A percentile compares a stretch with the other conserved stretches of the same genome.
phyloP scores from a whole-genome alignment of 768 basidiomycete genomes.

The Boletales sp. region DNA sequence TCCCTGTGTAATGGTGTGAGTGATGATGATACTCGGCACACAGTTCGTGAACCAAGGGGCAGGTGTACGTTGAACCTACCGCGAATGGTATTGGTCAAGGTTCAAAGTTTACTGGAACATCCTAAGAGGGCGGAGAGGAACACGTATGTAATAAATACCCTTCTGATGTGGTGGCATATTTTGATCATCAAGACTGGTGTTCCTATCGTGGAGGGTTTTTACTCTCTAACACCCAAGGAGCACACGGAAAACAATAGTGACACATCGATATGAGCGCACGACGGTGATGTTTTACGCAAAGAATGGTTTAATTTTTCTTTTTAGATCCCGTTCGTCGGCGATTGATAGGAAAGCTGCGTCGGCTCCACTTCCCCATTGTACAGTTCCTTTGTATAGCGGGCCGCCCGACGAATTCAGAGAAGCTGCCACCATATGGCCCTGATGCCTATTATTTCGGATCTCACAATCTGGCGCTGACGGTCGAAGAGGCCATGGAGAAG shows the following conservation, averaged over 20 bases:
- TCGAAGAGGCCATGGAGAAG: too few species aligned
- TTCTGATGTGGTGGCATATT: slow-evolving; percentile 1
- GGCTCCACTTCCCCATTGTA: slow-evolving; percentile 7
- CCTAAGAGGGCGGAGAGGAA: slow-evolving; percentile 1
- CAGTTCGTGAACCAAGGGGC: not conserved
- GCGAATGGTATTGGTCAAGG: slow-evolving; percentile 12
- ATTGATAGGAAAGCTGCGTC: slow-evolving; percentile 5
- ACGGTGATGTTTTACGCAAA: slow-evolving; percentile 16
- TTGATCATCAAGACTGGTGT: slow-evolving; percentile 9
- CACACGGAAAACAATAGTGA: slow-evolving; percentile 45
- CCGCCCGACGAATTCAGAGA: not conserved
- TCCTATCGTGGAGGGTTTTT: slow-evolving; percentile 9
- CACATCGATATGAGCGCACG: slow-evolving; percentile 37
- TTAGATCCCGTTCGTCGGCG: slow-evolving; percentile 6
- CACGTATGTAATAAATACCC: slow-evolving; percentile 5
- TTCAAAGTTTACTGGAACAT: slow-evolving; percentile 3
- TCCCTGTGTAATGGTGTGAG: too few species aligned
- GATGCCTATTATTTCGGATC: not conserved
- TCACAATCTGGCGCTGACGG: not conserved
- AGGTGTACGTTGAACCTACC: slow-evolving; percentile 4
- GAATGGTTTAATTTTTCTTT: not conserved
- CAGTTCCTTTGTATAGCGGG: slow-evolving; percentile 3
- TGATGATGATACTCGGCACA: not conserved
- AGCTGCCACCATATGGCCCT: not conserved
- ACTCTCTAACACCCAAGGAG: slow-evolving; percentile 12